Evolutionary conservation across 768 basidiomycete species (phyloP).

Genomic region (Mycena vitilis): DNA sequence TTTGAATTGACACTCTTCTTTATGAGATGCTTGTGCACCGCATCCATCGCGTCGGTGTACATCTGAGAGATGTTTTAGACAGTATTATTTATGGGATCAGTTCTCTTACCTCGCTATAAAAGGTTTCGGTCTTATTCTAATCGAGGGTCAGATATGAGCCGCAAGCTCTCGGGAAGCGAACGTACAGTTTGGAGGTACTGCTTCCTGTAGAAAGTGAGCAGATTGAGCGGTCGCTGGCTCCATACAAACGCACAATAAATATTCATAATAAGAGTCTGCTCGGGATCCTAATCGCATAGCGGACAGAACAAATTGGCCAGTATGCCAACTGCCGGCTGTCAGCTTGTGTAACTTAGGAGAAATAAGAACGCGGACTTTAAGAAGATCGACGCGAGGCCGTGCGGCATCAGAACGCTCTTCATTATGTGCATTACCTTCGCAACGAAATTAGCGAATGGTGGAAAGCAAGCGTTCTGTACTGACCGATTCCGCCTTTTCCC

Average conservation of each 20-base stretch:
- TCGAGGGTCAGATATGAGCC: neutral
- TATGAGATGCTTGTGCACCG: slow-evolving; percentile 81
- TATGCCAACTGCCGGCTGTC: slow-evolving; percentile 42
- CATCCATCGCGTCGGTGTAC: slow-evolving; percentile 89
- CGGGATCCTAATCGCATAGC: slow-evolving; percentile 91
- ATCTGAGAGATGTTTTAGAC: slow-evolving; percentile 61
- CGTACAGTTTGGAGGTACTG: slow-evolving; percentile 86
- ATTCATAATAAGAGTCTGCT: slow-evolving; percentile 96
- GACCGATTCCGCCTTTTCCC: slow-evolving; percentile 84
- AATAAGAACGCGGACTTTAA: slow-evolving; percentile 66
- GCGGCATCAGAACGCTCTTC: slow-evolving; percentile 67
- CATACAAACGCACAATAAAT: slow-evolving; percentile 68
- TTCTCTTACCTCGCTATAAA: slow-evolving; percentile 75
- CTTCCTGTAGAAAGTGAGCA: slow-evolving; percentile 57
- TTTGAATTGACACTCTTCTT: slow-evolving; percentile 67
- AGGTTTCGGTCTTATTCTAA: slow-evolving; percentile 77
- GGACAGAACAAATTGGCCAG: slow-evolving; percentile 63
- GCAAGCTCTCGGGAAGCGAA: neutral
- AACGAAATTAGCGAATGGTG: neutral
- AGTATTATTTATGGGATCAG: neutral
- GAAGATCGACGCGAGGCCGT: slow-evolving; percentile 88
- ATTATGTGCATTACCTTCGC: slow-evolving; percentile 74
- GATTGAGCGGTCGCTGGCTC: neutral
- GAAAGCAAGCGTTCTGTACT: neutral
- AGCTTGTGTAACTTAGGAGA: neutral